Evolutionary conservation across 202 grass and related monocot genomes (phyloP).

Genomic region (Hordeum pubiflorum): DNA sequence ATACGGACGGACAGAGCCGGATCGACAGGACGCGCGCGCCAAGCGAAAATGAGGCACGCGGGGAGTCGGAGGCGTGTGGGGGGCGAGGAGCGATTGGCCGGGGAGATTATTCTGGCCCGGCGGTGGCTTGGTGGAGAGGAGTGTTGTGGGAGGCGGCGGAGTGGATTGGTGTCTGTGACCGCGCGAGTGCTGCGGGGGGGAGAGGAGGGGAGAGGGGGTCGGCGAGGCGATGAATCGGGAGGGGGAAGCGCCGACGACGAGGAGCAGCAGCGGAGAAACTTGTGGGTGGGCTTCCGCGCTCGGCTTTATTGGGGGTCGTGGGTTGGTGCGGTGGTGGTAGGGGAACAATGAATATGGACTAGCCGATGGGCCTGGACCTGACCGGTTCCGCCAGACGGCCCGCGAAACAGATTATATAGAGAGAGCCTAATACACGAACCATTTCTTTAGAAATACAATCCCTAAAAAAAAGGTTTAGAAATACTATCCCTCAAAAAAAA

Average conservation of each 20-base stretch:
- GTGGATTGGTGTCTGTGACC: neutral
- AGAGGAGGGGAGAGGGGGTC: neutral
- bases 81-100: neutral
- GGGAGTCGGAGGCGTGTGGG: neutral
- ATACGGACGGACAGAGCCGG: neutral
- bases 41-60: neutral
- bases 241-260: neutral
- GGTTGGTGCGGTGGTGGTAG: neutral
- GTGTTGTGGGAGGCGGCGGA: neutral
- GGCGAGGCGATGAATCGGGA: neutral
- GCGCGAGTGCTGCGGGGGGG: neutral
- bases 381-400: neutral
- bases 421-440: too few relatives aligned
- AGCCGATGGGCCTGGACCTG: neutral
- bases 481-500: neutral
- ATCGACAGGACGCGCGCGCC: neutral
- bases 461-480: too few relatives aligned
- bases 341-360: neutral
- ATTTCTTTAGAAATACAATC: too few relatives aligned
- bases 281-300: neutral
- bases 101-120: neutral
- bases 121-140: neutral
- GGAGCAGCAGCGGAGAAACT: too few relatives aligned
- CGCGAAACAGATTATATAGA: neutral
- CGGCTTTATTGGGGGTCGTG: neutral